Evolutionary conservation across 495 filamentous ascomycete species (phyloP).

Genomic region (Tuber borchii): DNA sequence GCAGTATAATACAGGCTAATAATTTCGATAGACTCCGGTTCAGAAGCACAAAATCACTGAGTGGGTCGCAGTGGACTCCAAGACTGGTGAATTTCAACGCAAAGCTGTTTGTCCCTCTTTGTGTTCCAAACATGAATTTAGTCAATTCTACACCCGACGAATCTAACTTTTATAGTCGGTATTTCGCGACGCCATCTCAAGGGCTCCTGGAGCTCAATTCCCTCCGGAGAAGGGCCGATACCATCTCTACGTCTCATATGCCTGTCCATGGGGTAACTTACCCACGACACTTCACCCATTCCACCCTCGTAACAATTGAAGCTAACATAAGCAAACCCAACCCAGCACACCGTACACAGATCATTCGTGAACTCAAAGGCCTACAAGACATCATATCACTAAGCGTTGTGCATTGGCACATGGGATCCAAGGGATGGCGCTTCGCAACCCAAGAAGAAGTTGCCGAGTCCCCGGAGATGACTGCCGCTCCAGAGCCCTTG

Average conservation of each 20-base stretch:
- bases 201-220: constrained; percentile 54
- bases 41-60: constrained; percentile 26
- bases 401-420: constrained; percentile 62
- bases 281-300: constrained; percentile 13
- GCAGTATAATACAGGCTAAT: background rate
- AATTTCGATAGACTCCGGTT: background rate
- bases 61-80: constrained; percentile 34
- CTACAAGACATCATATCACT: constrained; percentile 65
- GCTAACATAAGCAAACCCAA: background rate
- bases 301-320: background rate
- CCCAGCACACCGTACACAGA: constrained; percentile 64
- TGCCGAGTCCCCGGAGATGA: constrained; percentile 49
- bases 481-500: constrained; percentile 57
- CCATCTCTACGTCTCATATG: constrained; percentile 67
- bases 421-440: constrained; percentile 65
- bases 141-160: background rate
- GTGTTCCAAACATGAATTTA: background rate
- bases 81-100: constrained; percentile 41
- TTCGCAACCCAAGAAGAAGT: constrained; percentile 61
- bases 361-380: constrained; percentile 70
- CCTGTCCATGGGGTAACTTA: constrained; percentile 66
- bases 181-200: constrained; percentile 41
- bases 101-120: constrained; percentile 15
- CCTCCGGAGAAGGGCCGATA: constrained; percentile 70
- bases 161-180: constrained; percentile 27